phyloP scores from a whole-genome alignment of 345 rosid species.

The Theobroma cacao region DNA sequence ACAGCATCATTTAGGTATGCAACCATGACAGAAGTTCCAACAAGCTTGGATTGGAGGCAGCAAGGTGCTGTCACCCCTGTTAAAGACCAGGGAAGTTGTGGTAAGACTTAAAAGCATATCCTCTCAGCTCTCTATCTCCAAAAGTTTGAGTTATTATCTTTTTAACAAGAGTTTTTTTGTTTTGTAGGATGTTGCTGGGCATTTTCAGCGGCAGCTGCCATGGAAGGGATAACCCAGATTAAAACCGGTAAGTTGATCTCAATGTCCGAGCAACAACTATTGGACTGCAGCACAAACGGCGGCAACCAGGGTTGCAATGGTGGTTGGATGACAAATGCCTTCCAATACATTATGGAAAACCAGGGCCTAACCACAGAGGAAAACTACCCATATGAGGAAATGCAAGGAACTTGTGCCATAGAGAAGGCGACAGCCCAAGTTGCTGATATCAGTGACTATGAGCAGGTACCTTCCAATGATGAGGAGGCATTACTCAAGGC shows the following conservation, averaged over 20 bases:
- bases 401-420: conserved; percentile 35
- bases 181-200: conserved; percentile 72
- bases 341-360: conserved; percentile 31
- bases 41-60: conserved; percentile 71
- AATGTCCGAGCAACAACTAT: conserved; percentile 67
- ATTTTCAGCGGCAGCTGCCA: conserved; percentile 67
- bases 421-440: conserved; percentile 6
- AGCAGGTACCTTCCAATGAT: conserved; percentile 38
- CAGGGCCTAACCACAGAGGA: conserved; percentile 48
- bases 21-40: conserved; percentile 12
- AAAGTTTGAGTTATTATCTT: not conserved
- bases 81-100: conserved; percentile 84
- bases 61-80: conserved; percentile 75
- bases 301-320: conserved; percentile 43
- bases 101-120: conserved; percentile 28
- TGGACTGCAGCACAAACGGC: conserved; percentile 42
- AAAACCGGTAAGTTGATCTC: conserved; percentile 48
- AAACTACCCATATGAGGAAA: conserved; percentile 43
- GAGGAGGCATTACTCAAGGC: conserved; percentile 54
- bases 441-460: conserved; percentile 31
- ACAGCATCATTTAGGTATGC: not conserved
- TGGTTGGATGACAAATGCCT: conserved; percentile 57
- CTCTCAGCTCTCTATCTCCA: not conserved
- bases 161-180: not conserved
- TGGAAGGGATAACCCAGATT: conserved; percentile 56